Evolutionary conservation across 345 rosid genomes (phyloP).

Genomic region (Eucalyptus cloeziana): DNA sequence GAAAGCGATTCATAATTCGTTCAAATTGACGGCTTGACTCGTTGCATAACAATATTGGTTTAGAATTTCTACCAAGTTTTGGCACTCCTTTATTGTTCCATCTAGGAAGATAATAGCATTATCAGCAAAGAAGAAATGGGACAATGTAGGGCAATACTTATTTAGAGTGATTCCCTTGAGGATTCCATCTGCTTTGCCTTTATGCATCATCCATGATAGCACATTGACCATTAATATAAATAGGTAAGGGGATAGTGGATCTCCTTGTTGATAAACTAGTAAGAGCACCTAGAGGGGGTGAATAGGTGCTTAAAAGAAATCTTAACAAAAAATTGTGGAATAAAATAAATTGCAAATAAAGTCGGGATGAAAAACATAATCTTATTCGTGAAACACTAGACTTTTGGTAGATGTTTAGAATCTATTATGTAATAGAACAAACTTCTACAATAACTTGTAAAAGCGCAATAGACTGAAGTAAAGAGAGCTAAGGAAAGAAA

Average conservation of each 20-base stretch:
- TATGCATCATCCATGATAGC: background rate
- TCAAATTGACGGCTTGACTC: background rate
- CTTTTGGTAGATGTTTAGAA: no score
- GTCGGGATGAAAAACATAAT: accelerated
- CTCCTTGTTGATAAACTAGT: background rate
- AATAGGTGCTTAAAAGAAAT: no score
- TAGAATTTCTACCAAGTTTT: background rate
- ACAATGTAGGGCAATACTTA: background rate
- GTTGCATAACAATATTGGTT: background rate
- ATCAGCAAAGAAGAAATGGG: background rate
- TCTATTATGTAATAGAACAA: no score
- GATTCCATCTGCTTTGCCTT: background rate
- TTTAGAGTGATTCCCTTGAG: no score
- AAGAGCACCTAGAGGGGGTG: no score
- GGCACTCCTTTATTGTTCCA: background rate
- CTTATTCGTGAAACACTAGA: accelerated
- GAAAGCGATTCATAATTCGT: background rate
- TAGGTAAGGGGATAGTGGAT: background rate
- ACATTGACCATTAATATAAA: background rate
- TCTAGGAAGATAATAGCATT: background rate
- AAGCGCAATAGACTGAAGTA: no score
- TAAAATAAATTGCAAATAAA: no score
- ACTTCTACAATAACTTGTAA: accelerated
- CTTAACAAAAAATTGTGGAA: no score
- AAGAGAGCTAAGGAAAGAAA: no score